Evolutionary conservation across 345 rosid genomes (phyloP), one percentile per base, ranked within the genome.

Genomic region (Sapria himalayana): DNA sequence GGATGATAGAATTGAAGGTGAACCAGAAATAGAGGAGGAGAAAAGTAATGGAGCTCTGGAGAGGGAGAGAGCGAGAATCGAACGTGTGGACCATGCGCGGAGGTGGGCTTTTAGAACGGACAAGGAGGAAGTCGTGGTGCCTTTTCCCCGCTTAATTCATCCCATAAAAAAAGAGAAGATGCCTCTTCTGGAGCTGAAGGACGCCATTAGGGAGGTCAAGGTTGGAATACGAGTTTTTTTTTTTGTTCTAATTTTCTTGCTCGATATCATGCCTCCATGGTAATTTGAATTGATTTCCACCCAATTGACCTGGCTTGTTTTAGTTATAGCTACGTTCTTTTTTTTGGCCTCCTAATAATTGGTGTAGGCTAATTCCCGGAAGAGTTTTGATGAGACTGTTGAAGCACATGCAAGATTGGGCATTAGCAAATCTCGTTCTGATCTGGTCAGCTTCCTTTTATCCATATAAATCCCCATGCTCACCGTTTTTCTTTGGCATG

Each of bases 321-420:
- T 11, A 1, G 24, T 10, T 29, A 39, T 46, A 55, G 59, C 48
- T 50, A 19, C 33, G 37, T 38, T 24, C 6, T 15, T 57, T 38
- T 13, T 39, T 19, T 22, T 38, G 10, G n/a, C n/a, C 40, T 43
- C 48, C 41, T 47, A 25, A 36, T 48, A 21, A 55, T 38, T 40
- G 29, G n/a, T 63, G 46, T 71, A 89, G 98, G 75, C 66, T 23
- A 74, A 63, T 65, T 82, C 81, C 25, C 72, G 62, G 48, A 67
- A 65, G 0, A 74, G 65, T 0, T 89, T 89, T 42, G 78, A 76
- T 48, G 98, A 89, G 63, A 89, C 91, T 48, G 32, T 82, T 55
- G 98, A 89, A 58, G 94, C 91, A 3, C 98, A 89, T 45, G 98
- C 72, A 16, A 59, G 72, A 40, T 58, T 82, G 60, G 93, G 78